These are phyloP conservation scores for Alternaria angustiovoidea DNA, from an alignment of 2,329 filamentous ascomycete genomes.

Conservation along the genomic window DNA sequence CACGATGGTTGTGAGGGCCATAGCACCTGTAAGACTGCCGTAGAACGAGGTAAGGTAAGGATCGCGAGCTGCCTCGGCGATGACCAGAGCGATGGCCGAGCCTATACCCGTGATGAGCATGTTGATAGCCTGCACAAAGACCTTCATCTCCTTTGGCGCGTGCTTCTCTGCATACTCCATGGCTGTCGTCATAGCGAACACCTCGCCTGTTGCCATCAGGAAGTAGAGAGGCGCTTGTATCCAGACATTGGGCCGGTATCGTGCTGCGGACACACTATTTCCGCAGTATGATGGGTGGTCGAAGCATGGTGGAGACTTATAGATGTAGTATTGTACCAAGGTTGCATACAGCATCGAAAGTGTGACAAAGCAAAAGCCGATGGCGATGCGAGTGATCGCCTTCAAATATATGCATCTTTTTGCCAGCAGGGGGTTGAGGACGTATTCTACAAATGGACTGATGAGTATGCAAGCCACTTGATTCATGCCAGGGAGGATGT, in stretches of 20 bases:
- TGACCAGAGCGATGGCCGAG: slow-evolving; percentile 40
- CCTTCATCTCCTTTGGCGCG: slow-evolving; percentile 54
- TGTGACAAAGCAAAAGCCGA: slow-evolving; percentile 43
- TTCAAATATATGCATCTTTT: slow-evolving; percentile 36
- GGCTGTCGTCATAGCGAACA: slow-evolving; percentile 54
- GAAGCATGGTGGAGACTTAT: slow-evolving; percentile 40
- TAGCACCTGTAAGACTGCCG: slow-evolving; percentile 30
- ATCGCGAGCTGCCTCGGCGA: slow-evolving; percentile 42
- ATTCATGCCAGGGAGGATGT: slow-evolving; percentile 45
- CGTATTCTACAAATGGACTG: slow-evolving; percentile 40
- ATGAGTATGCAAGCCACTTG: slow-evolving; percentile 46
- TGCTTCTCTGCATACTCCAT: slow-evolving; percentile 56
- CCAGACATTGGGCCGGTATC: slow-evolving; percentile 52
- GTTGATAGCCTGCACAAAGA: slow-evolving; percentile 47
- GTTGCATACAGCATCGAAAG: slow-evolving; percentile 44
- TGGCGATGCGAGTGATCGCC: slow-evolving; percentile 41
- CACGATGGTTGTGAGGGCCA: slow-evolving; percentile 30
- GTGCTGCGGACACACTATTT: slow-evolving; percentile 9
- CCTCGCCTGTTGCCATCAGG: slow-evolving; percentile 52
- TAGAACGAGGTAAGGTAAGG: slow-evolving; percentile 43
- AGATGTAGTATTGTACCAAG: slow-evolving; percentile 44
- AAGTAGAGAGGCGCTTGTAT: slow-evolving; percentile 53
- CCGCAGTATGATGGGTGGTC: slow-evolving; percentile 48
- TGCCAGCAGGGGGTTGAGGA: slow-evolving; percentile 41
- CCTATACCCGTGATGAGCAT: slow-evolving; percentile 45